Conservation (phyloP, 192 early-diverging fungal genomes). For the Coemansia sp. region DNA sequence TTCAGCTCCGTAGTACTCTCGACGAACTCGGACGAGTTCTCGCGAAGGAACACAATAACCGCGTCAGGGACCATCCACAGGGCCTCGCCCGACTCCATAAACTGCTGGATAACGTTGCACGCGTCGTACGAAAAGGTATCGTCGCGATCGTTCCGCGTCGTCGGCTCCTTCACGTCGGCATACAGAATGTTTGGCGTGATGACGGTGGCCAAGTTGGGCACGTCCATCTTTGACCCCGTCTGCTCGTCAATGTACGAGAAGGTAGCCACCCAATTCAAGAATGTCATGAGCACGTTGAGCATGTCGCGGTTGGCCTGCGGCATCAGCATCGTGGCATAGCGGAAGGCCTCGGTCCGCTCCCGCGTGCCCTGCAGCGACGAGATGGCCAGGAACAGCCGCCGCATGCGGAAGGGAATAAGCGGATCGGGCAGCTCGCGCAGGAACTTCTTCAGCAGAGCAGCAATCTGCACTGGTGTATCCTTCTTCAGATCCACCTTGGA, state of each 20-base stretch:
- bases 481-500: constrained; percentile 59
- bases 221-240: constrained; percentile 87
- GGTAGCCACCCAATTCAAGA: constrained; percentile 81
- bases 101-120: constrained; percentile 61
- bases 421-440: constrained; percentile 94
- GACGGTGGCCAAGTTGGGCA: constrained; percentile 86
- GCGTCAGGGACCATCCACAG: constrained; percentile 59
- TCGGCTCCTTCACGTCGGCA: constrained; percentile 75
- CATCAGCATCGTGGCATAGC: constrained; percentile 75
- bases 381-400: constrained; percentile 75
- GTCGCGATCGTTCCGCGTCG: constrained; percentile 65
- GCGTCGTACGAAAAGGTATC: constrained; percentile 58
- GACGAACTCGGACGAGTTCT: constrained; percentile 37
- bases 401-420: constrained; percentile 82
- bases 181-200: constrained; percentile 92
- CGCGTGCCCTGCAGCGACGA: constrained; percentile 58
- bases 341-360: constrained; percentile 63
- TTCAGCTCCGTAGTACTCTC: constrained; percentile 40
- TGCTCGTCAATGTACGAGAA: constrained; percentile 64
- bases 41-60: constrained; percentile 32
- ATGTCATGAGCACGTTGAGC: constrained; percentile 83
- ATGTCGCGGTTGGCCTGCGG: constrained; percentile 89
- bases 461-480: constrained; percentile 83
- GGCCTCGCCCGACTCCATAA: constrained; percentile 59
- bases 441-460: constrained; percentile 94